Evolutionary conservation across 2,329 filamentous ascomycete genomes (phyloP).

Genomic region (Lasiodiplodia sp.): DNA sequence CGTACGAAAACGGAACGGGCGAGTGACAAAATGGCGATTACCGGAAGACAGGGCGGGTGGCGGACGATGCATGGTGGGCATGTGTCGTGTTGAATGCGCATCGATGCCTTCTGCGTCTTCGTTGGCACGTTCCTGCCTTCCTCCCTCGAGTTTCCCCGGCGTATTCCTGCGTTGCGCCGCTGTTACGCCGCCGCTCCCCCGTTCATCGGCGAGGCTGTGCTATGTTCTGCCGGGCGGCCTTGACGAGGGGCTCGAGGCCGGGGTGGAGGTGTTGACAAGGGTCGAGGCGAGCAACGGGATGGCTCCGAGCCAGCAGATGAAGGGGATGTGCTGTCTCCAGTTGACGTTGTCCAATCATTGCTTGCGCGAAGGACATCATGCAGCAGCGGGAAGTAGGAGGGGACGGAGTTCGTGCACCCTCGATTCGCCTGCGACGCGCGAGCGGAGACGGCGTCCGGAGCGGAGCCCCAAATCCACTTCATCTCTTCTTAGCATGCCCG

Average conservation of each 20-base stretch:
- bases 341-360: background rate
- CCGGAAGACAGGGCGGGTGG: background rate
- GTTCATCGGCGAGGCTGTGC: background rate
- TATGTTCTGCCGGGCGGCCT: constrained; percentile 23
- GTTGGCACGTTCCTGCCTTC: background rate
- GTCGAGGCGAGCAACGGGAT: background rate
- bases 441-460: background rate
- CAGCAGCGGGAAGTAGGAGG: background rate
- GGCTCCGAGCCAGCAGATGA: background rate
- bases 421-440: background rate
- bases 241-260: background rate
- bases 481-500: background rate
- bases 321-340: background rate
- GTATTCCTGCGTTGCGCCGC: background rate
- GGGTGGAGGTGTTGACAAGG: background rate
- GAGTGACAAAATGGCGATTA: background rate
- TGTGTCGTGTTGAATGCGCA: background rate
- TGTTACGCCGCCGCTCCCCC: background rate
- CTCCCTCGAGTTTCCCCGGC: background rate
- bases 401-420: background rate
- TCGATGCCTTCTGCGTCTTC: background rate
- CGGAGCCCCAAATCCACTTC: background rate
- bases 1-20: background rate
- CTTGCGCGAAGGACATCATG: background rate
- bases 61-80: background rate